A percentile compares a stretch with the other conserved stretches of the same genome.
These are phyloP conservation scores for Penicillium sp. DNA, from an alignment of 2,329 filamentous ascomycete genomes.

Conservation along the genomic window DNA sequence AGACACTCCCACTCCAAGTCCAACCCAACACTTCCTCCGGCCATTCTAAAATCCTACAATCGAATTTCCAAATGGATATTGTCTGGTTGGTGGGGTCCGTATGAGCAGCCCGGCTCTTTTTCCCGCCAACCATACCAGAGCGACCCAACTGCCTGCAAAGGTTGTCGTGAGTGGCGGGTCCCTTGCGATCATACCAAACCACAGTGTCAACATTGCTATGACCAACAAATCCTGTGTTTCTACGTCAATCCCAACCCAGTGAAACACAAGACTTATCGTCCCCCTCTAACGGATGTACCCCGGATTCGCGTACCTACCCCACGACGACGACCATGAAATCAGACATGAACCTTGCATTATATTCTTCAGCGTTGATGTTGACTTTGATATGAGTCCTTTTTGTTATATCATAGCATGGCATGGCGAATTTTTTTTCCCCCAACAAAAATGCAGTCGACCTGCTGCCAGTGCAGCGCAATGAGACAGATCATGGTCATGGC, in stretches of 20 bases:
- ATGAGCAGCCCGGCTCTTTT: background rate
- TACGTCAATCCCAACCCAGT: constrained; percentile 32
- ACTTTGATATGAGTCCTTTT: background rate
- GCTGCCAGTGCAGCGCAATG: background rate
- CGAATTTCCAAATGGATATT: constrained; percentile 24
- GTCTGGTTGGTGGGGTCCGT: constrained; percentile 19
- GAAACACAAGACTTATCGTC: constrained; percentile 5
- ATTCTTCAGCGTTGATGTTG: background rate
- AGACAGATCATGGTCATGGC: background rate
- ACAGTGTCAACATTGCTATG: constrained; percentile 32
- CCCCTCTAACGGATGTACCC: background rate
- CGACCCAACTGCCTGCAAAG: constrained; percentile 21
- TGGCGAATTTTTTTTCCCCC: background rate
- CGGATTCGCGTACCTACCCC: constrained; percentile 3
- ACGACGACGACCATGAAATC: background rate
- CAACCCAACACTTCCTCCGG: background rate
- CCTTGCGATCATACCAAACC: constrained; percentile 30
- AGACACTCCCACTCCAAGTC: background rate
- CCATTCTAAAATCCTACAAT: constrained; percentile 10
- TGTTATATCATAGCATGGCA: background rate
- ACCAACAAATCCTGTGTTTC: constrained; percentile 35
- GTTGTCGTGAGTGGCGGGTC: constrained; percentile 29
- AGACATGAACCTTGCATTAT: background rate
- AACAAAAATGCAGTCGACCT: background rate
- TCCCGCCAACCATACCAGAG: constrained; percentile 10